Evolutionary conservation across 768 basidiomycete species (phyloP).

Genomic region (Trametes sanguinea): DNA sequence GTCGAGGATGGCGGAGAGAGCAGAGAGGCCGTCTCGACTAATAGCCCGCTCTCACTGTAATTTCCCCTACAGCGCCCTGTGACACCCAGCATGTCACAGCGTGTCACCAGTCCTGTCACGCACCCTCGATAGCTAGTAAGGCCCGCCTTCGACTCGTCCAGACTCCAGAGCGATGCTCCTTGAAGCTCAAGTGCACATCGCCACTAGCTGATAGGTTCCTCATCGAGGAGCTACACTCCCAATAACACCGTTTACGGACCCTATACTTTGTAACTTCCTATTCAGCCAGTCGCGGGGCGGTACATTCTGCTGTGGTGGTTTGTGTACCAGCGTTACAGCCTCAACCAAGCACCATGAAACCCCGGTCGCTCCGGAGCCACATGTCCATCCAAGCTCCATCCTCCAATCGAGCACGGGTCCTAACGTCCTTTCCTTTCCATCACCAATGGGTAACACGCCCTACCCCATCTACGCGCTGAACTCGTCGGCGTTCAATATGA

Average conservation of each 20-base stretch:
- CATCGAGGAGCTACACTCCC: too few relatives aligned
- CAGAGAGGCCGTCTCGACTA: too few relatives aligned
- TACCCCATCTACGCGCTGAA: constrained; percentile 12
- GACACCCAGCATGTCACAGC: constrained; percentile 10
- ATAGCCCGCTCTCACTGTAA: too few relatives aligned
- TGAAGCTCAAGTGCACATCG: too few relatives aligned
- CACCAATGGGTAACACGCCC: too few relatives aligned
- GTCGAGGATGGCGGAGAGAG: constrained; percentile 9
- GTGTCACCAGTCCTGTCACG: neutral
- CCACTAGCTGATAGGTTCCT: too few relatives aligned
- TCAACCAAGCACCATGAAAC: neutral
- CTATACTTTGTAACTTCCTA: too few relatives aligned
- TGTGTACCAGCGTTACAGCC: neutral
- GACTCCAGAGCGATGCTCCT: too few relatives aligned
- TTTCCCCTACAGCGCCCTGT: constrained; percentile 16
- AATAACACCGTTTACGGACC: too few relatives aligned
- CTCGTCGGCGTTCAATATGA: constrained; percentile 50
- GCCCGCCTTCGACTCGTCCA: too few relatives aligned
- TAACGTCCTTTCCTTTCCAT: too few relatives aligned
- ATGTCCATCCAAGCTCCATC: neutral
- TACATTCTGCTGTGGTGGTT: neutral
- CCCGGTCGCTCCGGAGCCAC: neutral
- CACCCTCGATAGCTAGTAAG: too few relatives aligned
- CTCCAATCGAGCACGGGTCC: neutral
- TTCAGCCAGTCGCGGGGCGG: neutral